Evolutionary conservation across 768 basidiomycete genomes (phyloP), one percentile per base, ranked within the genome.

Genomic region (Lyophyllum shimeji): DNA sequence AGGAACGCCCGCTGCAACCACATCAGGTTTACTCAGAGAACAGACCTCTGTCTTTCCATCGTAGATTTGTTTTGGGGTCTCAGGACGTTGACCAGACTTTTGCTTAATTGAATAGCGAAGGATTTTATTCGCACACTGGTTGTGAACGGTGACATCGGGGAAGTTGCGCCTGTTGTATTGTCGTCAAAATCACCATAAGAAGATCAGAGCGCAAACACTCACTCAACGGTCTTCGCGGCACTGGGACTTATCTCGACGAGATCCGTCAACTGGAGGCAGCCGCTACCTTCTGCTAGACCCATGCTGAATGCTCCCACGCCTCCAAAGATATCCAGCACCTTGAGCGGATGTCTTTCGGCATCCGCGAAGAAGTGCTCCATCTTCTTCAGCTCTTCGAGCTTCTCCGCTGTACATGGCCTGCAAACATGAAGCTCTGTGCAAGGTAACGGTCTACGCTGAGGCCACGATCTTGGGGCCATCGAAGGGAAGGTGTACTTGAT

Each of bases 241-340:
- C 86, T 88, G 0, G 90, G 89, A n/a, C 82, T 75, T 20, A 90
- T 84, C 60, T 93, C 91, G 43, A 91, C 69, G 0, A 84, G 81
- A 71, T 89, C 83, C 0, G 83, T 84, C 3, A 89, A 63, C 56
- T 81, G 76, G 48, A 89, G 59, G 50, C 80, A 83, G 3, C 74
- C 67, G 51, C 79, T 83, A 1, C 78, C 74, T 37, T 81, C 72
- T 15, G 79, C 77, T 69, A 90, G 68, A 0, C 81, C 87, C 18
- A 78, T 66, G 49, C 80, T 80, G 63, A 92, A 87, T 2, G 87
- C 83, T 5, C 89, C 88, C 13, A 76, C 77, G 7, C 81, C 82
- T 13, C 74, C 78, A 59, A 81, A 82, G 2, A 82, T 57, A 61
- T 82, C 81, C 18, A 82, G 61, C 3, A 72, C 70, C 1, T 64